Evolutionary conservation across 2,329 filamentous ascomycete species (phyloP).

Genomic region (Apiospora hydei): DNA sequence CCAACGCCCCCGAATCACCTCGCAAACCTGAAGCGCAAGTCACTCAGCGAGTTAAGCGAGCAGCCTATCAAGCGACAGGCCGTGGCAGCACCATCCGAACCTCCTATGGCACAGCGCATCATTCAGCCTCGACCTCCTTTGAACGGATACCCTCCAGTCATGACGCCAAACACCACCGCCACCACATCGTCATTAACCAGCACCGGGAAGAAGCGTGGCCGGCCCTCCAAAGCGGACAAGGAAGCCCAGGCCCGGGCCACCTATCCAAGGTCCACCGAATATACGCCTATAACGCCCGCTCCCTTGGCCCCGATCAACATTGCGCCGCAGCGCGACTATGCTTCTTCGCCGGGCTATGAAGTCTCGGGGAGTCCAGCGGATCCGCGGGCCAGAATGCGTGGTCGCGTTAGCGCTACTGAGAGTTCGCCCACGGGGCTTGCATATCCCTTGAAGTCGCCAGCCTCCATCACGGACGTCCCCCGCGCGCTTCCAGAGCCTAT

Average conservation of each 20-base stretch:
- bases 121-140: slow-evolving; percentile 42
- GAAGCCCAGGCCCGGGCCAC: slow-evolving; percentile 44
- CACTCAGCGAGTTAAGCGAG: slow-evolving; percentile 44
- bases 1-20: slow-evolving; percentile 37
- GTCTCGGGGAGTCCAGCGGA: slow-evolving; percentile 37
- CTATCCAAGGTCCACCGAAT: slow-evolving; percentile 40
- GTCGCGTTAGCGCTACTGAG: slow-evolving; percentile 35
- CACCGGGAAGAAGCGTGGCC: slow-evolving; percentile 52
- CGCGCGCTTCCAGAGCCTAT: slow-evolving; percentile 41
- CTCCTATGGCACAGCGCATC: slow-evolving; percentile 36
- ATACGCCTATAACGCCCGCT: slow-evolving; percentile 42
- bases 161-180: slow-evolving; percentile 24
- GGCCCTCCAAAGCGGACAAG: slow-evolving; percentile 54
- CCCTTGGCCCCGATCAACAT: slow-evolving; percentile 35
- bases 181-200: slow-evolving; percentile 34
- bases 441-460: slow-evolving; percentile 40
- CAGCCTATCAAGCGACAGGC: slow-evolving; percentile 44
- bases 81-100: slow-evolving; percentile 39
- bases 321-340: slow-evolving; percentile 42
- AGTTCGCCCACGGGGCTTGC: slow-evolving; percentile 37
- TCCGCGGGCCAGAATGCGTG: slow-evolving; percentile 38
- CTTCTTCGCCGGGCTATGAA: slow-evolving; percentile 43
- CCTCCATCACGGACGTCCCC: slow-evolving; percentile 40
- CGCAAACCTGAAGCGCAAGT: slow-evolving; percentile 45
- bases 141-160: slow-evolving; percentile 38